Percentiles rank a stretch among this genome's conserved stretches.
Evolutionary conservation across 371 early-diverging fungal genomes (phyloP).

Genomic region (Zychaea mexicana): DNA sequence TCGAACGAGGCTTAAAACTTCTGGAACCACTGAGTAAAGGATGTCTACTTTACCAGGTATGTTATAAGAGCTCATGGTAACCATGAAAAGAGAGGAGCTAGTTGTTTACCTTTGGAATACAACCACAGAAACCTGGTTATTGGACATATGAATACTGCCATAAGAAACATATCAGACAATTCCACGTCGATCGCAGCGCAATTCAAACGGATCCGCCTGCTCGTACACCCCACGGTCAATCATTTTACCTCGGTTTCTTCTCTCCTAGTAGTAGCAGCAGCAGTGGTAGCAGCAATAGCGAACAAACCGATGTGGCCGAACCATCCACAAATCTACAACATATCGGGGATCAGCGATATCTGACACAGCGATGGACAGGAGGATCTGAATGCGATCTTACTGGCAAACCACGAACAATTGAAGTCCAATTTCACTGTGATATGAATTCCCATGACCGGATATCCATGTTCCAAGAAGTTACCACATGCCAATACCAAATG

Average conservation of each 20-base stretch:
- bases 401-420: constrained; percentile 63
- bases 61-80: constrained; percentile 8
- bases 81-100: too few species aligned
- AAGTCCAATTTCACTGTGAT: constrained; percentile 78
- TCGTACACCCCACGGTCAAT: constrained; percentile 9
- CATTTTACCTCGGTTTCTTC: constrained; percentile 28
- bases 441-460: constrained; percentile 60
- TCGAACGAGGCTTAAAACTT: constrained; percentile 62
- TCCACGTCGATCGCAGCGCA: constrained; percentile 45
- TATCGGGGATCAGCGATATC: constrained; percentile 54
- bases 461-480: constrained; percentile 57
- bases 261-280: constrained; percentile 10
- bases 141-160: constrained; percentile 88
- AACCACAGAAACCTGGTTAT: constrained; percentile 54
- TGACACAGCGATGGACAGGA: constrained; percentile 70
- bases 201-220: constrained; percentile 10
- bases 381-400: constrained; percentile 80
- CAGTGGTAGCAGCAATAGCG: constrained; percentile 9
- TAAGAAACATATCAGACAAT: constrained; percentile 70
- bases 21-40: constrained; percentile 52
- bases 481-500: constrained; percentile 74
- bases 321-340: constrained; percentile 22
- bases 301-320: neutral
- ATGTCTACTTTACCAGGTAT: constrained; percentile 56
- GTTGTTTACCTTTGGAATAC: too few species aligned